A percentile compares a stretch with the other conserved stretches of the same genome.
Evolutionary conservation across 2,329 filamentous ascomycete genomes (phyloP).

Genomic region (Exophiala oligosperma): DNA sequence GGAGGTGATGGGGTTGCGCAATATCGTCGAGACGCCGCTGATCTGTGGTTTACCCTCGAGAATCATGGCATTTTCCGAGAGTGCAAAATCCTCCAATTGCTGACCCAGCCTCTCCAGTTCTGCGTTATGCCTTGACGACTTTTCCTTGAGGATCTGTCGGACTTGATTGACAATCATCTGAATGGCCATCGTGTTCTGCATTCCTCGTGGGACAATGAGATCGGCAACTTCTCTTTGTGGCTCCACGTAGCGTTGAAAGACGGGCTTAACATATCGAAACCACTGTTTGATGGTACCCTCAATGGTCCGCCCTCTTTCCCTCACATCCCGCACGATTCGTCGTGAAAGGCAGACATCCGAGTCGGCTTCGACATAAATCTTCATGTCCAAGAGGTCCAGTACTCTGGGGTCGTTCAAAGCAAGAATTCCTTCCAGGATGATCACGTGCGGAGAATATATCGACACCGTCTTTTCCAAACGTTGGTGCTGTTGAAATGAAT

Average conservation of each 20-base stretch:
- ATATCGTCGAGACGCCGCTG: slow-evolving; percentile 83
- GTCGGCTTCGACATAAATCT: slow-evolving; percentile 97
- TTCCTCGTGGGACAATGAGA: slow-evolving; percentile 90
- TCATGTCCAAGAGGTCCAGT: slow-evolving; percentile 85
- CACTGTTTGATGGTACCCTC: slow-evolving; percentile 98
- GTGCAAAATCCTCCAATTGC: slow-evolving; percentile 67
- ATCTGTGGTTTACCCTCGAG: slow-evolving; percentile 78
- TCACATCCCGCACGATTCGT: slow-evolving; percentile 83
- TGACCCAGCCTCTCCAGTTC: slow-evolving; percentile 75
- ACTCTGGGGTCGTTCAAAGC: slow-evolving; percentile 87
- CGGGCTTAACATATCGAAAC: slow-evolving; percentile 95
- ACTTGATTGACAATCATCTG: slow-evolving; percentile 92
- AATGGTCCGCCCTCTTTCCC: slow-evolving; percentile 84
- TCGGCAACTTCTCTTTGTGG: slow-evolving; percentile 77
- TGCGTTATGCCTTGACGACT: slow-evolving; percentile 78
- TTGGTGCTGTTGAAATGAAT: slow-evolving; percentile 91
- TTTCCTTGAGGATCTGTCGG: slow-evolving; percentile 79
- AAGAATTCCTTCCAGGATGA: slow-evolving; percentile 95
- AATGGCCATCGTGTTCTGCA: slow-evolving; percentile 93
- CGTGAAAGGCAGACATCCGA: slow-evolving; percentile 89
- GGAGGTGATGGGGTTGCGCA: slow-evolving; percentile 75
- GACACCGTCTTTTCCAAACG: slow-evolving; percentile 76
- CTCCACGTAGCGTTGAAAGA: slow-evolving; percentile 90
- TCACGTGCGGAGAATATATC: slow-evolving; percentile 93
- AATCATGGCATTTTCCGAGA: slow-evolving; percentile 73